phyloP scores from a whole-genome alignment of 2,329 filamentous ascomycete species.

The Septoria petroselini region DNA sequence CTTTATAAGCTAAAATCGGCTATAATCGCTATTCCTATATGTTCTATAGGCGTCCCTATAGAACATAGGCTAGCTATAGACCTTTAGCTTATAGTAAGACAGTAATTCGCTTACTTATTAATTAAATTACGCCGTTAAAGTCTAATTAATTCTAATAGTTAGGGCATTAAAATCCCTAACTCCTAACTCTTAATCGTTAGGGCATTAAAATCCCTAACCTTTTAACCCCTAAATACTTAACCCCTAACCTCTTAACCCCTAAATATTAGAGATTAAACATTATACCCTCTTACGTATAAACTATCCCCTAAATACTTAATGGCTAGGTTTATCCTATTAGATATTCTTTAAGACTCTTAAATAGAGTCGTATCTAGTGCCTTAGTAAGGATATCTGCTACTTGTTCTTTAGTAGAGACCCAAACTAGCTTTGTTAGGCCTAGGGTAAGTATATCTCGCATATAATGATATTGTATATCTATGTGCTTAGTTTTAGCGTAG shows the following conservation, averaged over 20 bases:
- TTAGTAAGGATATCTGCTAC: conserved; percentile 12
- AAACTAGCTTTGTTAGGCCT: conserved; percentile 7
- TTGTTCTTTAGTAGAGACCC: conserved; percentile 13
- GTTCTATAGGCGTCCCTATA: not conserved
- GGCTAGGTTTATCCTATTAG: too few relatives aligned
- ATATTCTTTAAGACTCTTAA: not conserved
- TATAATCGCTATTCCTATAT: not conserved
- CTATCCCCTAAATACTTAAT: too few relatives aligned
- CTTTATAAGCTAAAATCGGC: not conserved
- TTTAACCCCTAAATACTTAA: too few relatives aligned
- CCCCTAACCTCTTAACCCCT: too few relatives aligned
- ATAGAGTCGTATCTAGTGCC: conserved; percentile 1
- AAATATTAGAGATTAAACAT: not conserved
- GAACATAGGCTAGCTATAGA: not conserved
- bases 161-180: too few relatives aligned
- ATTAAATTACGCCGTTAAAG: too few relatives aligned
- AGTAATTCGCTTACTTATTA: too few relatives aligned
- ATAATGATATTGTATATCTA: conserved; percentile 16
- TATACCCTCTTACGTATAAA: not conserved
- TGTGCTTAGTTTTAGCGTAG: conserved; percentile 11
- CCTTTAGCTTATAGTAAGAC: not conserved
- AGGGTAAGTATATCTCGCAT: not conserved
- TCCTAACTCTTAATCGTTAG: too few relatives aligned
- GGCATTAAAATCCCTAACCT: too few relatives aligned
- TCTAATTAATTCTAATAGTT: not conserved